Evolutionary conservation across 495 filamentous ascomycete species (phyloP).

Genomic region (Cercophora newfieldiana): DNA sequence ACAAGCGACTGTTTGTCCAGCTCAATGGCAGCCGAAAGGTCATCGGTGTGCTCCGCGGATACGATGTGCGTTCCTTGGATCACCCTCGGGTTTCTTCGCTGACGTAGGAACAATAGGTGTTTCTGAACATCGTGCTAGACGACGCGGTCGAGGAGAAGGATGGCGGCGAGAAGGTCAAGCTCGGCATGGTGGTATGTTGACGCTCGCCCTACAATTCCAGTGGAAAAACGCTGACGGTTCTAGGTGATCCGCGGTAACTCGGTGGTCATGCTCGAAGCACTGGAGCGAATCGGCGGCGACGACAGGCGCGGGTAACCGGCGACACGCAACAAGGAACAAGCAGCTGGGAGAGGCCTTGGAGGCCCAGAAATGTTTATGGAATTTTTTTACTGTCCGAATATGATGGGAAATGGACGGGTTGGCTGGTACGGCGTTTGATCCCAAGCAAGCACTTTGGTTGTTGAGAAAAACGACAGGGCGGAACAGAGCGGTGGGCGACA

Average conservation of each 20-base stretch:
- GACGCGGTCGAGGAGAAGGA: conserved; percentile 96
- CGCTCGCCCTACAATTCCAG: background rate
- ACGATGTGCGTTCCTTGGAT: conserved; percentile 68
- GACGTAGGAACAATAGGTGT: conserved; percentile 62
- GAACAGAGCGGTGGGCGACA: background rate
- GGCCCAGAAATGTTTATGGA: background rate
- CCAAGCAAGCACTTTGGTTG: background rate
- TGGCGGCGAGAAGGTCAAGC: conserved; percentile 83
- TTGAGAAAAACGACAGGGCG: conserved; percentile 18
- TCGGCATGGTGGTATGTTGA: conserved; percentile 86
- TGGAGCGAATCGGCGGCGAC: conserved; percentile 58
- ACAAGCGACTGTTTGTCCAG: conserved; percentile 97
- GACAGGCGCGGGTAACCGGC: conserved; percentile 27
- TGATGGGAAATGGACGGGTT: background rate
- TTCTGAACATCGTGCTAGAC: conserved; percentile 96
- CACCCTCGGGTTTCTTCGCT: background rate
- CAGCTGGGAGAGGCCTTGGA: background rate
- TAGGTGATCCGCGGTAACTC: conserved; percentile 87
- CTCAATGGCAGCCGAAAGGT: conserved; percentile 97
- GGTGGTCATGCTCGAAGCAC: conserved; percentile 90
- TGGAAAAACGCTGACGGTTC: conserved; percentile 6
- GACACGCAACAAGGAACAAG: background rate
- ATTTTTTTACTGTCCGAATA: background rate
- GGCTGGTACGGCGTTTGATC: conserved; percentile 16
- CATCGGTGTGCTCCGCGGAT: conserved; percentile 88